Percentiles rank a stretch among this genome's conserved stretches.
These are phyloP conservation scores for Panellus pusillus DNA, from an alignment of 768 basidiomycete species.

Conservation along the genomic window DNA sequence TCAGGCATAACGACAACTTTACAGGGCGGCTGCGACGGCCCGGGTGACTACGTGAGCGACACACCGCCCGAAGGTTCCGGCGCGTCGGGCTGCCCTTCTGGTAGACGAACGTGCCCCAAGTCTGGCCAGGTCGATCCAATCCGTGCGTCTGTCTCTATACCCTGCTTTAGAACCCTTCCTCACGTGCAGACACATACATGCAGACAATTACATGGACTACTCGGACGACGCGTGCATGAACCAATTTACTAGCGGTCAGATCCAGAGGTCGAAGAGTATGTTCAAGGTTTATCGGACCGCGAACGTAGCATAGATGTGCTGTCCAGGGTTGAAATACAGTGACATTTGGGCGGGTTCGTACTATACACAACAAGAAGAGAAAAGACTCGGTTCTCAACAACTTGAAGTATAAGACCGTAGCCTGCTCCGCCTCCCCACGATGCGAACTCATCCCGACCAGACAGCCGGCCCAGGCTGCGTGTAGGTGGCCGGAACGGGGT, in stretches of 20 bases:
- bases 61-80: constrained; percentile 27
- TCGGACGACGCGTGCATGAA: constrained; percentile 31
- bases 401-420: too few species aligned
- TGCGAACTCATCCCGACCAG: constrained; percentile 16
- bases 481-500: constrained; percentile 29
- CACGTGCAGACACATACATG: not conserved
- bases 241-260: constrained; percentile 32
- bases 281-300: constrained; percentile 44
- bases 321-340: too few species aligned
- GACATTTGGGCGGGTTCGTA: too few species aligned
- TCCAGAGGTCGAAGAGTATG: constrained; percentile 35
- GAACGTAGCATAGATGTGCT: too few species aligned
- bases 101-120: constrained; percentile 24
- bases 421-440: too few species aligned
- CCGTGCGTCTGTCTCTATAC: constrained; percentile 16
- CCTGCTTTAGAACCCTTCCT: not conserved
- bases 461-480: constrained; percentile 32
- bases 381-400: too few species aligned
- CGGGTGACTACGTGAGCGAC: constrained; percentile 29
- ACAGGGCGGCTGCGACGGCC: constrained; percentile 24
- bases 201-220: constrained; percentile 40
- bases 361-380: too few species aligned
- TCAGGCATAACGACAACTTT: too few species aligned
- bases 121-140: constrained; percentile 36
- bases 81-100: constrained; percentile 33